phyloP scores from a whole-genome alignment of 2,329 filamentous ascomycete genomes.

The Eurotiales sp. region DNA sequence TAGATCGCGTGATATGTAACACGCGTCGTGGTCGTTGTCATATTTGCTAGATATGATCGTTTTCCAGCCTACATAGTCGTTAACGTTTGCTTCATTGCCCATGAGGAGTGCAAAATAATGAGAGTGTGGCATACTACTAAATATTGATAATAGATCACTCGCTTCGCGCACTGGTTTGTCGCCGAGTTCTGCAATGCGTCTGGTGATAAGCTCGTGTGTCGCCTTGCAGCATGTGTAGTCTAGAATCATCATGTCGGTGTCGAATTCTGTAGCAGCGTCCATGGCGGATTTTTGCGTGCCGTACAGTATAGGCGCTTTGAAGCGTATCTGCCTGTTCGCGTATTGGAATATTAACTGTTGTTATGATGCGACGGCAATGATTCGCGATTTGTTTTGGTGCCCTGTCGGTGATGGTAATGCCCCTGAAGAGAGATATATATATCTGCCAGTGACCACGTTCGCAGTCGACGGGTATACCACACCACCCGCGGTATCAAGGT shows the following conservation, averaged over 20 bases:
- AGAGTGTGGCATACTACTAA: conserved; percentile 25
- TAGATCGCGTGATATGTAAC: conserved; percentile 36
- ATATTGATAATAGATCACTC: conserved; percentile 21
- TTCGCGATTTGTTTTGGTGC: no score
- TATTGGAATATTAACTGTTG: no score
- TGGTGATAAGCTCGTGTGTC: conserved; percentile 40
- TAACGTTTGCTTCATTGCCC: not conserved
- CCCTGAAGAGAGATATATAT: no score
- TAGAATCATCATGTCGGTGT: conserved; percentile 54
- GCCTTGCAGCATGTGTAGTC: conserved; percentile 53
- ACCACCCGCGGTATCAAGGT: no score
- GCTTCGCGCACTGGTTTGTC: conserved; percentile 16
- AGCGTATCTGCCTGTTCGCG: no score
- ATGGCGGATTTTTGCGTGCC: conserved; percentile 1
- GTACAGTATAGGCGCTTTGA: no score
- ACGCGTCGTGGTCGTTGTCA: conserved; percentile 35
- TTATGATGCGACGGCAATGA: no score
- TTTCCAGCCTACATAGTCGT: conserved; percentile 36
- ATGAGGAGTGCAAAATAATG: not conserved
- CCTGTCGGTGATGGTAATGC: no score
- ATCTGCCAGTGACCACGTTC: no score
- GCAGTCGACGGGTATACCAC: no score
- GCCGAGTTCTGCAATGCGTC: conserved; percentile 17
- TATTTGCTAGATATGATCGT: conserved; percentile 37
- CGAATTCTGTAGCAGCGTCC: conserved; percentile 35